These are phyloP conservation scores for Beauveria bassiana DNA, from an alignment of 2,329 filamentous ascomycete genomes.

Conservation along the genomic window DNA sequence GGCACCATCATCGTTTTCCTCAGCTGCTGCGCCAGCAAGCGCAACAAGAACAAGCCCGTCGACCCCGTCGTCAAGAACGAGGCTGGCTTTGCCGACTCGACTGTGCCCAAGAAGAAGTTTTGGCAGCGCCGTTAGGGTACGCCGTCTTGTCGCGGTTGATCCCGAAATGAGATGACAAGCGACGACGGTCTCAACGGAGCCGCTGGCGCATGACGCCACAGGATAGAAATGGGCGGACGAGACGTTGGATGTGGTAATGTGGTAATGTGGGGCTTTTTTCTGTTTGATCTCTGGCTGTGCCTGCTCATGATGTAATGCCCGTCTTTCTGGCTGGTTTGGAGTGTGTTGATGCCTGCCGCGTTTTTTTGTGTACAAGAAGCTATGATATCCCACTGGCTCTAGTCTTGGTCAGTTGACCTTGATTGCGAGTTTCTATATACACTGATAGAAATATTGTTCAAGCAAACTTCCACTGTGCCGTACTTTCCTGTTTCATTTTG, in stretches of 20 bases:
- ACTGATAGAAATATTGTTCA: not conserved
- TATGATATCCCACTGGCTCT: slow-evolving; percentile 9
- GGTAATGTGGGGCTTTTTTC: not conserved
- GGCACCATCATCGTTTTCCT: slow-evolving; percentile 51
- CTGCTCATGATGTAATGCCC: slow-evolving; percentile 5
- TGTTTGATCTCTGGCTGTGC: slow-evolving; percentile 3
- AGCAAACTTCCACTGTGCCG: not conserved
- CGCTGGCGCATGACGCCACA: not conserved
- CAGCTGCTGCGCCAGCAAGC: slow-evolving; percentile 50
- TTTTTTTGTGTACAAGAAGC: slow-evolving; percentile 4
- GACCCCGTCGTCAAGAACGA: slow-evolving; percentile 18
- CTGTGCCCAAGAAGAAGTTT: slow-evolving; percentile 5
- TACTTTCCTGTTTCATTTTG: not conserved
- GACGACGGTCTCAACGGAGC: not conserved
- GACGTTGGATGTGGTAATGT: not conserved
- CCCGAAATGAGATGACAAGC: too few species aligned
- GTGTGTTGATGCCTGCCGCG: not conserved
- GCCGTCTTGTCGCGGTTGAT: too few species aligned
- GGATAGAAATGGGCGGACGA: not conserved
- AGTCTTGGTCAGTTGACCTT: slow-evolving; percentile 1
- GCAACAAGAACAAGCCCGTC: slow-evolving; percentile 23
- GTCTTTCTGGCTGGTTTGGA: slow-evolving; percentile 8
- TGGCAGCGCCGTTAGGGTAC: slow-evolving; percentile 11
- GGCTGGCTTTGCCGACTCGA: slow-evolving; percentile 18
- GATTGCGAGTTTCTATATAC: slow-evolving; percentile 5